Percentiles rank a stretch among this genome's conserved stretches.
Conservation (phyloP, 257 asterid genomes). For the Capsicum pubescens region DNA sequence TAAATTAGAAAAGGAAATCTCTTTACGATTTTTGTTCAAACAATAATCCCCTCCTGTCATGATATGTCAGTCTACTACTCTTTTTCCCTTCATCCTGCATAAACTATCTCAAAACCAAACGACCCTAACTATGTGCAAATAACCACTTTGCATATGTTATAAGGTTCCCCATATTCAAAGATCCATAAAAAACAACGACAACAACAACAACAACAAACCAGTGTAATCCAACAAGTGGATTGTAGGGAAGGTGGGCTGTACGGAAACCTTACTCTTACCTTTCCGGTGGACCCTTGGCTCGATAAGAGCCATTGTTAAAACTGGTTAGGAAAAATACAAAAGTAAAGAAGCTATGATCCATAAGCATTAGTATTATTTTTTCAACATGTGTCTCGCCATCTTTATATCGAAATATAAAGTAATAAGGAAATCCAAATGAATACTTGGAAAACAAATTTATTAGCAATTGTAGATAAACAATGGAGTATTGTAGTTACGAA, state of each 20-base stretch:
- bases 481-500: too few relatives aligned
- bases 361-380: neutral
- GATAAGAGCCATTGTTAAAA: too few relatives aligned
- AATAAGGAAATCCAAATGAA: neutral
- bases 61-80: neutral
- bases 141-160: neutral
- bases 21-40: neutral
- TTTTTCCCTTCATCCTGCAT: neutral
- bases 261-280: neutral
- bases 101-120: neutral
- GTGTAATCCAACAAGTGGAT: neutral
- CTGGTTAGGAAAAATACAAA: neutral
- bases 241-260: neutral
- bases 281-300: neutral
- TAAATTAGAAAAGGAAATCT: neutral
- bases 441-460: too few relatives aligned
- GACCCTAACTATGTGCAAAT: neutral
- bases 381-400: neutral
- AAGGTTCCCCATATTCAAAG: neutral
- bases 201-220: neutral
- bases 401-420: neutral
- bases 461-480: too few relatives aligned
- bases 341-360: neutral
- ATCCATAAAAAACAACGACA: neutral
- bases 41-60: neutral